Percentiles rank a stretch among this genome's conserved stretches.
These are phyloP conservation scores for Xylaria longipes DNA, from an alignment of 495 filamentous ascomycete genomes.

Conservation along the genomic window DNA sequence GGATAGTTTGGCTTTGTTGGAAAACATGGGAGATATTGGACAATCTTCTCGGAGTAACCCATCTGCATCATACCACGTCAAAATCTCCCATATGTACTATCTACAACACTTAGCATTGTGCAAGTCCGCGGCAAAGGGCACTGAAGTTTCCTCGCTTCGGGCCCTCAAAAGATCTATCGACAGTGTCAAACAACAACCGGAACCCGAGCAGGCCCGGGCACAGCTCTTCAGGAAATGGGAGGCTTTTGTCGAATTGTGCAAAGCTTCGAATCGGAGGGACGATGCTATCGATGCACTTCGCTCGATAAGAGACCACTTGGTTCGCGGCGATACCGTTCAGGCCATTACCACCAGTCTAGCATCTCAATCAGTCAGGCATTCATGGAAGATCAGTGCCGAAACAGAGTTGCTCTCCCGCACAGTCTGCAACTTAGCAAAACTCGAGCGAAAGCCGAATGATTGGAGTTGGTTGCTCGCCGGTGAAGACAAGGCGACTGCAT, in stretches of 20 bases:
- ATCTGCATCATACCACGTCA: conserved; percentile 55
- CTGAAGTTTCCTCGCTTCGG: conserved; percentile 48
- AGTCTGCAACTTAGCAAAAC: conserved; percentile 52
- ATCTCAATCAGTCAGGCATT: conserved; percentile 40
- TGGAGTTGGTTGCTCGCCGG: conserved; percentile 53
- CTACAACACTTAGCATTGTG: conserved; percentile 56
- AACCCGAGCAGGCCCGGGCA: conserved; percentile 52
- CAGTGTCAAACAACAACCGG: conserved; percentile 50
- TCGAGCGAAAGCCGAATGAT: conserved; percentile 52
- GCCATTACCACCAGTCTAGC: conserved; percentile 43
- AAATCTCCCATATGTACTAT: conserved; percentile 83
- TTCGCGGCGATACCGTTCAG: conserved; percentile 54
- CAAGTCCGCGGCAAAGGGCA: conserved; percentile 40
- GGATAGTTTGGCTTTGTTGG: conserved; percentile 59
- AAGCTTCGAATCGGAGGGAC: conserved; percentile 42
- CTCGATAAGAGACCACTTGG: conserved; percentile 49
- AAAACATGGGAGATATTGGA: conserved; percentile 50
- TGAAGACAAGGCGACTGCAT: conserved; percentile 52
- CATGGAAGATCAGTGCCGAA: conserved; percentile 49
- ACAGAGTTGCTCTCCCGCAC: conserved; percentile 52
- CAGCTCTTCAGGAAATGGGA: conserved; percentile 58
- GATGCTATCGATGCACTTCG: conserved; percentile 54
- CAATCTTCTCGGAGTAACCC: conserved; percentile 40
- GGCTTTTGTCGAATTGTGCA: conserved; percentile 53
- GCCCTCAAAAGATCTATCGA: conserved; percentile 60